Evolutionary conservation across 1,284 basidiomycete species (phyloP), one percentile per base, ranked within the genome.

Genomic region (Rhizoctonia solani): DNA sequence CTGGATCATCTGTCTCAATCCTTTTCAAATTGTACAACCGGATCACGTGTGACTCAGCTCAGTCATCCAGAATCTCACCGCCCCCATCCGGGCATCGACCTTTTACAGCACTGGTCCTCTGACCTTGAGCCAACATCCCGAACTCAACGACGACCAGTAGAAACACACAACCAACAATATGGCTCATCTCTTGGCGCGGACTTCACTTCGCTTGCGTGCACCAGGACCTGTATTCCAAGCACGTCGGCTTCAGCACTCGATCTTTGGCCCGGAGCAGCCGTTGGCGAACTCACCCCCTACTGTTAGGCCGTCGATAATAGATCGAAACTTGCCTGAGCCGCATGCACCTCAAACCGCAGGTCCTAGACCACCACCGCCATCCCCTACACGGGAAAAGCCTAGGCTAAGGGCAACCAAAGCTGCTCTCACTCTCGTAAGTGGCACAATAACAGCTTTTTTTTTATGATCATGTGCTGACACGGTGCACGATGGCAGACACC

Each of bases 341-440:
- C 85, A 19, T 85, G 88, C 25, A 87, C 88, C 0, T 87, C 90
- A 73, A 81, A 82, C 29, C 27, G 88, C 83, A 5, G 89, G 87
- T 11, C 84, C 84, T 0, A 88, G 87, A 3, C 89, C 89, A 1
- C 84, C 86, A 30, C 77, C 79, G 19, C 89, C 89, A 14, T 87
- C 84, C 74, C 79, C 79, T 4, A 83, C 86, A 72, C 85, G 86
- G 53, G 81, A 83, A 1, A 79, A 87, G 72, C 89, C 88, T 9
- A 83, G 80, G 68, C 81, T 94, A 70, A 84, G 86, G 69, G 82
- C 92, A 0, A 85, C 86, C 71, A 95, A 93, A 78, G 92, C 90
- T 11, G 92, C 92, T 1, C 81, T 96, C 61, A 82, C 84, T 1
- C 86, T 97, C 72, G 93, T 95, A 73, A 75, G 90, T 85, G 27